Evolutionary conservation across 495 filamentous ascomycete species (phyloP).

Genomic region (Tuber indicum): DNA sequence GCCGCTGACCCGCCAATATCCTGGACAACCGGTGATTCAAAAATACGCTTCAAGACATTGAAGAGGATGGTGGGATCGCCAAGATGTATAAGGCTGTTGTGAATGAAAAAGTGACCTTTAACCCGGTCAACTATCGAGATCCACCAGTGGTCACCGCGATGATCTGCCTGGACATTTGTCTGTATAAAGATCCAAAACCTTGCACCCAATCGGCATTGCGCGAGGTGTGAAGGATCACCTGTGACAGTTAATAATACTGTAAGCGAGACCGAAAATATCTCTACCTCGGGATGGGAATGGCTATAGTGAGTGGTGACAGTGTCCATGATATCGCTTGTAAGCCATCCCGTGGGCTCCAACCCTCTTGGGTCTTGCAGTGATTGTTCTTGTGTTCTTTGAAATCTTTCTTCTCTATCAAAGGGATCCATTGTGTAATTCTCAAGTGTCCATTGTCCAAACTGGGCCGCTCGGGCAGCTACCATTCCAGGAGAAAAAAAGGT

Average conservation of each 20-base stretch:
- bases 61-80: background rate
- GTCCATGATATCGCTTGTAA: constrained; percentile 1
- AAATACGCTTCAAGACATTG: background rate
- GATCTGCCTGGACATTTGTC: background rate
- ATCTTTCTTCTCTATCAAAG: background rate
- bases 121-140: constrained; percentile 4
- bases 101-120: constrained; percentile 2
- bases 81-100: background rate
- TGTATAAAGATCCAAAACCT: constrained; percentile 22
- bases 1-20: background rate
- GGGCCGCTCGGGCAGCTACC: background rate
- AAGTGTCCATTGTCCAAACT: background rate
- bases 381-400: background rate
- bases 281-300: background rate
- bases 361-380: background rate
- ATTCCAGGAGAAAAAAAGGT: background rate
- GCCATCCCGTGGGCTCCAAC: background rate
- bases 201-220: background rate
- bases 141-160: background rate
- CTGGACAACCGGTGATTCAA: background rate
- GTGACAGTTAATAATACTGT: background rate
- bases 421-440: background rate
- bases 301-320: background rate
- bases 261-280: constrained; percentile 1
- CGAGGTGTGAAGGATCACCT: background rate